Evolutionary conservation across 2,329 filamentous ascomycete genomes (phyloP), one percentile per base, ranked within the genome.

Genomic region (Aureobasidium sp.): DNA sequence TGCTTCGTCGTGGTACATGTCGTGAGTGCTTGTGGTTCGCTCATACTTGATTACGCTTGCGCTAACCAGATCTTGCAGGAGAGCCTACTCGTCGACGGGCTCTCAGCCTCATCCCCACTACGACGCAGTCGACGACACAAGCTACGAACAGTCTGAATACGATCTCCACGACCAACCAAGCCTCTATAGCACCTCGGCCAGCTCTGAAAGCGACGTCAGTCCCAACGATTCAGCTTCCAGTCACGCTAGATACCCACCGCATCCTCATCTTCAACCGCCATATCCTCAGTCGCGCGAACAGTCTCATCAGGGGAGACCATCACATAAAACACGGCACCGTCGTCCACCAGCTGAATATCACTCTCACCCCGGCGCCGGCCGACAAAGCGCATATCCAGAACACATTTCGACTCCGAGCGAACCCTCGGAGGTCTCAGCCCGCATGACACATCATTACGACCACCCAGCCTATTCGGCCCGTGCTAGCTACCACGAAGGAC

Each of bases 161-260:
- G 23, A 51, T 23, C 36, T 9, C 34, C 17, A 42, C 36, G n/a
- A 57, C 37, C 37, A 32, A 5, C 26, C 23, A 3, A 36, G 39
- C n/a, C 13, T 7, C 26, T 48, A 58, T 32, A 27, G 3, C 6
- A 48, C 42, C 4, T 48, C 55, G 3, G 23, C 20, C 42, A 48
- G 55, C 27, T 58, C 55, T 7, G 42, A 48, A 5, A 48, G 55
- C 32, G 76, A 77, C 60, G 76, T 81, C 66, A 74, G 76, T 27
- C 78, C 78, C 29, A 78, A 75, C n/a, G 79, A 81, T 68, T 80
- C 78, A 57, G 17, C 27, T 44, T 34, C 64, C 17, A 64, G 62
- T 5, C 55, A 48, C 42, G 73, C 75, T 56, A 72, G 69, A 52
- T 66, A 73, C 68, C 66, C 68, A 62, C 72, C 73, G 61, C 68